Base-by-base conservation (phyloP, 208 protist genomes). In the Wallacemonas collosoma region DNA sequence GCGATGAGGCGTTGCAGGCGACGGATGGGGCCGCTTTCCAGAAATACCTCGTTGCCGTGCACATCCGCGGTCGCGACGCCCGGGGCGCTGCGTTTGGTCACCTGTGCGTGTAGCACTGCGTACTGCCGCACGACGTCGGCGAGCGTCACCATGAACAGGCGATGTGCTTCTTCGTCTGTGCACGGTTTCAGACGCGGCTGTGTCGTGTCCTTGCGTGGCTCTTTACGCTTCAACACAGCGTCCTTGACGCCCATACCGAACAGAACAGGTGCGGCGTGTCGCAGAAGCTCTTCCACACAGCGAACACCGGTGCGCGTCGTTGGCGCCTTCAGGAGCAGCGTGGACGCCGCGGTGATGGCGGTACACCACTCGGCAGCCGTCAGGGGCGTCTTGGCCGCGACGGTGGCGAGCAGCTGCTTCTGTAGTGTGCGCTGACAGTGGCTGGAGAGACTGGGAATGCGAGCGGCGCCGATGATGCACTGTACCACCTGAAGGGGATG, bases 251-350 rank as follows among this genome's bases (percentile, higher is more conserved):
- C 17, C 66, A 67, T 0, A 48, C 57, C 66, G 58, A 96, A 87
- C 14, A 94, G n/a, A 14, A 76, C 72, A 8, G 87, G 82, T 1
- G 81, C 82, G 5, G 87, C 77, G 26, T 83, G 67, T 43, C 77
- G 75, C 14, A 97, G 69, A 1, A 97, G 56, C 54, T 87, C 83
- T 72, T 87, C 82, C 14, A 79, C 81, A 58, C 88, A 94, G 9
- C 83, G 81, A 38, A 90, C 79, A 39, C 69, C 55, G n/a, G 83
- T 78, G 1, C 56, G 65, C 7, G 67, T 65, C 56, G 72, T 81
- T 53, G 80, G 73, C 35, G 73, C 63, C 68, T 76, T 78, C 38
- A 80, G 81, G 39, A 87, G 68, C 55, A 73, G 54, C 50, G 73
- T 53, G 43, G 72, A 41, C 15, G 65, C 69, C 7, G 60, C 75